Evolutionary conservation across 2,329 filamentous ascomycete genomes (phyloP), one percentile per base, ranked within the genome.

Genomic region (Alternaria gaisen): DNA sequence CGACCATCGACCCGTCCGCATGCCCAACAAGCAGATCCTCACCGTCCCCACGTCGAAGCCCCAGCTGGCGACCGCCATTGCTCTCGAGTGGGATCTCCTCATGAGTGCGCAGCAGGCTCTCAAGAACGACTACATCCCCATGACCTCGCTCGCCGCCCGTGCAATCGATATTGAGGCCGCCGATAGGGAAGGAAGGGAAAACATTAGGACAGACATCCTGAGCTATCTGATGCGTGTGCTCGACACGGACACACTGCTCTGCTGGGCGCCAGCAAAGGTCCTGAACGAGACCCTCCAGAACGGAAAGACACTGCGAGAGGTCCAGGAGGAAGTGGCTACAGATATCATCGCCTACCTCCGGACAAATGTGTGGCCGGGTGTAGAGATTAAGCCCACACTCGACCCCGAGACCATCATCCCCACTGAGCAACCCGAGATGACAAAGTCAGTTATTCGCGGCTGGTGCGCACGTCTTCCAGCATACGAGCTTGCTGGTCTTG

Each of bases 21-120:
- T 91, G 53, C 91, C 83, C 8, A 89, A 89, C 54, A 93, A 94
- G 75, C 76, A 86, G 41, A 83, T 92, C 65, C 83, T 99, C 70
- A 87, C 85, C 2, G 73, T 98, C 28, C 94, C 95, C 0, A 72
- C 82, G 2, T 86, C 85, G 58, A 98, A 97, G 81, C 89, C 88
- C 32, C 87, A 93, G 72, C 90, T 98, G 40, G 94, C 94, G 24
- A 85, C 89, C 44, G 92, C 92, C 58, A 89, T 99, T 64, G 95
- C 94, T 3, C 82, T 96, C 44, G 95, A 99, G 83, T 99, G 95
- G 95, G 94, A 97, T 77, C 84, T 90, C 50, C 86, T 99, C 62
- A 86, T 89, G 24, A 91, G 91, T 14, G 88, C 91, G 3, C 90
- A 94, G 75, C 92, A 98, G 80, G 92, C 93, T 0, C 86, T 94